Percentiles rank a stretch among this genome's conserved stretches.
Conservation (phyloP, 257 asterid species). For the Oldenlandia corymbosa region DNA sequence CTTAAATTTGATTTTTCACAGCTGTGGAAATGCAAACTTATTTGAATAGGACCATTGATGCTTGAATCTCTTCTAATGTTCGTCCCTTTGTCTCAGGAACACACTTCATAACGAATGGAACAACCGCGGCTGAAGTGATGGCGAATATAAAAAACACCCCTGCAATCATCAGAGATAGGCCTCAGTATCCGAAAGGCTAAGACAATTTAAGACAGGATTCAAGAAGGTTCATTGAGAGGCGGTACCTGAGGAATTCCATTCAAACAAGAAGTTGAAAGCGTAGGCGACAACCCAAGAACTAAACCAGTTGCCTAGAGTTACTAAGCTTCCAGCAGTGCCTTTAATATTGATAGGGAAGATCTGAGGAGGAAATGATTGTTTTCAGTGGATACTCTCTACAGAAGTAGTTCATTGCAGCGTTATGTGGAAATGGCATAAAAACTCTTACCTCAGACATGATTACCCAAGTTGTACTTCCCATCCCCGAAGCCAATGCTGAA, state of each 20-base stretch:
- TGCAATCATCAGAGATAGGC: not conserved
- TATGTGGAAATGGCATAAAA: not conserved
- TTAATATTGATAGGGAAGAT: slow-evolving; percentile 19
- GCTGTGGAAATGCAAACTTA: not conserved
- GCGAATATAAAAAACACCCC: slow-evolving; percentile 23
- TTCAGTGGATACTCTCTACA: not conserved
- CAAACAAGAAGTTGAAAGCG: slow-evolving; percentile 63
- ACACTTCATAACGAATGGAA: slow-evolving; percentile 49
- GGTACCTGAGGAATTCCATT: slow-evolving; percentile 80
- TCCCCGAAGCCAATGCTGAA: slow-evolving; percentile 50
- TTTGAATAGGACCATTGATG: slow-evolving; percentile 25
- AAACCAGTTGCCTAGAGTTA: slow-evolving; percentile 73
- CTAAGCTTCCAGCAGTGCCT: slow-evolving; percentile 80
- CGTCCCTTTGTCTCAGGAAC: slow-evolving; percentile 90
- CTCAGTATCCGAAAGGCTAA: not conserved
- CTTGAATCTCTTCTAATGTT: slow-evolving; percentile 59
- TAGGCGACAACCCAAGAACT: slow-evolving; percentile 84
- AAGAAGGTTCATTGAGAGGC: slow-evolving; percentile 28
- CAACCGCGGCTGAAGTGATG: slow-evolving; percentile 24
- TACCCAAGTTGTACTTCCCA: slow-evolving; percentile 97
- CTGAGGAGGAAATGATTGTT: slow-evolving; percentile 12
- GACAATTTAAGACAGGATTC: slow-evolving; percentile 42
- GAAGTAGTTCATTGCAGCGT: not conserved
- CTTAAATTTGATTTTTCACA: too few relatives aligned
- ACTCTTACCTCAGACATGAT: slow-evolving; percentile 86